These are phyloP conservation scores for Sporothrix pallida DNA, from an alignment of 2,329 filamentous ascomycete species.

Conservation along the genomic window DNA sequence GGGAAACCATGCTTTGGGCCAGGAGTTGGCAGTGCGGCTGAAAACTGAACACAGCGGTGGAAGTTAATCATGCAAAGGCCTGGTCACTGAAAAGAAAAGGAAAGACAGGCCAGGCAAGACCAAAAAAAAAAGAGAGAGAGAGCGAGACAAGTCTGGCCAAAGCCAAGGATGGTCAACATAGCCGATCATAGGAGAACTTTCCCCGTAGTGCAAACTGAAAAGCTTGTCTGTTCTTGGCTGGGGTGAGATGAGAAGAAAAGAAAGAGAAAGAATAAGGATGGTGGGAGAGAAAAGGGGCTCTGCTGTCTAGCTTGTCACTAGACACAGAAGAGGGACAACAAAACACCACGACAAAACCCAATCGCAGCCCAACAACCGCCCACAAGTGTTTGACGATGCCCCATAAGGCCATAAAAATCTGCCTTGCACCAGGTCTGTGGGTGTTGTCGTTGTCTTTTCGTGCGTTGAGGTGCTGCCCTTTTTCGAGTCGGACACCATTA, in stretches of 20 bases:
- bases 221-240: constrained; percentile 16
- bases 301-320: neutral
- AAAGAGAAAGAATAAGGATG: neutral
- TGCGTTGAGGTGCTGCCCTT: neutral
- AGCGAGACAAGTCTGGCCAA: neutral
- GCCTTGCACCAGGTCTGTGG: constrained; percentile 14
- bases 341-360: neutral
- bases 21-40: constrained; percentile 6
- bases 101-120: neutral
- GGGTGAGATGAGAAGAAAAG: neutral
- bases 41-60: neutral
- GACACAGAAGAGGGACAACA: neutral
- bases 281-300: neutral
- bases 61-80: neutral
- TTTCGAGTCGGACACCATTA: neutral
- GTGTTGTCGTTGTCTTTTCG: neutral
- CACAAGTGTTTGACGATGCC: constrained; percentile 1
- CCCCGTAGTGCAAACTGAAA: neutral
- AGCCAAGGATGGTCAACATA: neutral
- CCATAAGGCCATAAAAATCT: constrained; percentile 16
- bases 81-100: neutral
- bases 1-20: neutral
- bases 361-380: neutral
- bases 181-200: neutral
- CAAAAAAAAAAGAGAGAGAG: neutral